Conservation (phyloP, 331 rosid genomes). For the Quercus phellos region DNA sequence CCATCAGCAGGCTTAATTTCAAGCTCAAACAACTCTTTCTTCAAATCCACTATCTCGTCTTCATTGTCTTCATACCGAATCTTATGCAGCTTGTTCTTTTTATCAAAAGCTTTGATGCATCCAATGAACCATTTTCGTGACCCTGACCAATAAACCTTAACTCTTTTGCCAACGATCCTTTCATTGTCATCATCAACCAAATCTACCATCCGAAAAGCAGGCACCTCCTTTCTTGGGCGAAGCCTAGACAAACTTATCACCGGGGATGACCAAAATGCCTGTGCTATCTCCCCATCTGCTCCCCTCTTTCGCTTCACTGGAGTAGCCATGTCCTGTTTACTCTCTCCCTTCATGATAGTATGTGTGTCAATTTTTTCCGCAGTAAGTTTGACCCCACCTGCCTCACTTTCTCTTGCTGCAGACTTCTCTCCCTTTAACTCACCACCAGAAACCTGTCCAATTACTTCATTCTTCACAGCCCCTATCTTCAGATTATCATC, state of each 20-base stretch:
- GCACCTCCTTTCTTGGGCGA: not conserved
- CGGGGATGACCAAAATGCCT: not conserved
- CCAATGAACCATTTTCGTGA: conserved; percentile 4
- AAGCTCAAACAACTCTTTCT: conserved; percentile 1
- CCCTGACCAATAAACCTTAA: conserved; percentile 7
- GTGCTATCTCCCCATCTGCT: not conserved
- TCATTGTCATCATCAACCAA: not conserved
- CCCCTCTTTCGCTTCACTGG: not conserved
- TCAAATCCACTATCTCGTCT: not conserved
- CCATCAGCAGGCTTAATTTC: not conserved
- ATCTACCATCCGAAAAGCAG: conserved; percentile 1
- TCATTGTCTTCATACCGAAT: not conserved
- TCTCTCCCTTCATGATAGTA: not conserved
- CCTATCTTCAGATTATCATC: not conserved
- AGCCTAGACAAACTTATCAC: not conserved
- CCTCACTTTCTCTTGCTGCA: not conserved
- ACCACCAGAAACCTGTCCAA: not conserved
- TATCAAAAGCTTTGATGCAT: conserved; percentile 1
- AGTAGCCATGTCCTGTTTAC: not conserved
- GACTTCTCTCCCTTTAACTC: not conserved
- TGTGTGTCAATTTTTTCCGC: not conserved
- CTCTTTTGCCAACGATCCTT: conserved; percentile 1
- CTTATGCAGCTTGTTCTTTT: not conserved
- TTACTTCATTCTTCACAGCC: not conserved
- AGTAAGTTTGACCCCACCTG: not conserved